Conservation (phyloP, 2,329 filamentous ascomycete species). For the Neoarthrinium moseri region DNA sequence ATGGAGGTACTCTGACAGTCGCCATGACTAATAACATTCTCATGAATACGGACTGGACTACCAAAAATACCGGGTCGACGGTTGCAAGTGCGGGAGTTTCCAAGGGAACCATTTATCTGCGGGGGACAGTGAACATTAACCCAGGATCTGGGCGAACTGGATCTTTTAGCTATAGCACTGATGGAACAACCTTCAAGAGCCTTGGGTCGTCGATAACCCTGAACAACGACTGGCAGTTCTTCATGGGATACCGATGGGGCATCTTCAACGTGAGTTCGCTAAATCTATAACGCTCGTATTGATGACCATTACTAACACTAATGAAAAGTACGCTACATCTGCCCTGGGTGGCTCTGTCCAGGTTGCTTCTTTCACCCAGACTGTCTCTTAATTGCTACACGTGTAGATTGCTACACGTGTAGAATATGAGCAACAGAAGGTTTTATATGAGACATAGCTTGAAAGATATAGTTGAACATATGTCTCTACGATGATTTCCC, state of each 20-base stretch:
- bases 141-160: constrained; percentile 26
- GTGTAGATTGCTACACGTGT: too few species aligned
- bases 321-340: too few species aligned
- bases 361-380: too few species aligned
- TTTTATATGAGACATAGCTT: too few species aligned
- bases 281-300: not conserved
- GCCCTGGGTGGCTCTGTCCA: too few species aligned
- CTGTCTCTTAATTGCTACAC: too few species aligned
- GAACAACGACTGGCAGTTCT: constrained; percentile 43
- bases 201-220: constrained; percentile 34
- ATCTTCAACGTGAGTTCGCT: too few species aligned
- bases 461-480: too few species aligned
- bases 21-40: constrained; percentile 36
- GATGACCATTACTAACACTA: too few species aligned
- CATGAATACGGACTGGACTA: constrained; percentile 31
- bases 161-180: constrained; percentile 41
- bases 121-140: constrained; percentile 33
- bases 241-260: constrained; percentile 46
- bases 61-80: constrained; percentile 24
- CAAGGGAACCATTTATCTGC: constrained; percentile 34
- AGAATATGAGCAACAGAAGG: too few species aligned
- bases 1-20: constrained; percentile 26
- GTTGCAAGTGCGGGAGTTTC: constrained; percentile 27
- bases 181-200: constrained; percentile 35
- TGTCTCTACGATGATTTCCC: too few species aligned